These are phyloP conservation scores for Fusarium euwallaceae DNA, from an alignment of 2,329 filamentous ascomycete genomes.

Conservation along the genomic window DNA sequence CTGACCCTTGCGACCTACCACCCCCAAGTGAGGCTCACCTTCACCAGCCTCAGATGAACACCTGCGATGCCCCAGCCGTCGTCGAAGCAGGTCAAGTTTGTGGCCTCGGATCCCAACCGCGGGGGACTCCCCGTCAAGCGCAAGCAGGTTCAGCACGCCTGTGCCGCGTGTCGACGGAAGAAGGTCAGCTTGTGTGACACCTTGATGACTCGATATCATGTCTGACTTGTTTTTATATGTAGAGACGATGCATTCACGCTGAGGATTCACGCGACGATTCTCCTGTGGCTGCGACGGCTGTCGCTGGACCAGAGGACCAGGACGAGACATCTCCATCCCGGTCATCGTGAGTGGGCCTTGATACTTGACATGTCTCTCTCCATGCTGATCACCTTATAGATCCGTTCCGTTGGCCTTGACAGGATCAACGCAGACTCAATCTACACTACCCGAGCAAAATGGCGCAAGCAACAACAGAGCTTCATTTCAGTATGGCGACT, in stretches of 20 bases:
- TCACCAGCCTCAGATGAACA: neutral
- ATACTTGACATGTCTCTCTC: neutral
- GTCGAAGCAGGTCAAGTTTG: constrained; percentile 64
- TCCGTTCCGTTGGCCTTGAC: constrained; percentile 21
- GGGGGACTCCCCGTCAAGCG: constrained; percentile 69
- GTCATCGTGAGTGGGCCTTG: constrained; percentile 46
- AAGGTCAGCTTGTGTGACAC: constrained; percentile 56
- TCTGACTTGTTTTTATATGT: neutral
- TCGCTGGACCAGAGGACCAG: constrained; percentile 38
- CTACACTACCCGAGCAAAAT: constrained; percentile 26
- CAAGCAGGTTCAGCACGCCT: constrained; percentile 71
- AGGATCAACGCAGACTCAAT: constrained; percentile 10
- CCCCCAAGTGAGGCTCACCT: constrained; percentile 1
- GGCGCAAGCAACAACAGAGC: constrained; percentile 7
- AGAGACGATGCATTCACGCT: constrained; percentile 62
- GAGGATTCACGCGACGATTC: constrained; percentile 51
- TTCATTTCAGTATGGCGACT: constrained; percentile 27
- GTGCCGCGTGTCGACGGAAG: constrained; percentile 65
- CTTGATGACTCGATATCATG: neutral
- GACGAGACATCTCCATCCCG: constrained; percentile 48
- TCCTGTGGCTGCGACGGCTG: constrained; percentile 15
- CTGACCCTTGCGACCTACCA: constrained; percentile 1
- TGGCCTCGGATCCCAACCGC: constrained; percentile 64
- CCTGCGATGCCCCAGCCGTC: constrained; percentile 31
- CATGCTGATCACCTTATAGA: constrained; percentile 22